Evolutionary conservation across 768 basidiomycete species (phyloP).

Genomic region (Mycena floridula): DNA sequence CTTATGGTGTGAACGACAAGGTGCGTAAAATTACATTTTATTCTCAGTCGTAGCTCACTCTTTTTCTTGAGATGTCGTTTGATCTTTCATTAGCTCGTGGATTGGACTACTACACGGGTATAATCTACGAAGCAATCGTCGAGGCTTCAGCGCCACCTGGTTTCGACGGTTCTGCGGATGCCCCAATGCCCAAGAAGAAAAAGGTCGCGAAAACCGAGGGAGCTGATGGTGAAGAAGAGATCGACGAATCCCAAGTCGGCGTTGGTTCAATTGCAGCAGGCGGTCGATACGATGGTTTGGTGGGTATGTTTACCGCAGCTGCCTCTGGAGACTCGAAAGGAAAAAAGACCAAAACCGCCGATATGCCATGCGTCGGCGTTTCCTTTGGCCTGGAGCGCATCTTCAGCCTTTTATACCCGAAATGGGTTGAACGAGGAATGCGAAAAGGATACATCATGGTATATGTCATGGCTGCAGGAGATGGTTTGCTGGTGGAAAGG

Average conservation of each 20-base stretch:
- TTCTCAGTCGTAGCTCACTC: not conserved
- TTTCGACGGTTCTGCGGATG: slow-evolving; percentile 35
- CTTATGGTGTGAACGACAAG: slow-evolving; percentile 75
- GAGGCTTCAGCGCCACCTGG: slow-evolving; percentile 92
- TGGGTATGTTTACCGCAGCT: slow-evolving; percentile 83
- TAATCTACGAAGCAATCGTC: slow-evolving; percentile 95
- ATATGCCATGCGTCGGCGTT: slow-evolving; percentile 86
- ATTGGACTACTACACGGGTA: slow-evolving; percentile 96
- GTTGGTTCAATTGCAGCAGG: slow-evolving; percentile 99
- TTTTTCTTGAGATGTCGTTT: slow-evolving; percentile 80
- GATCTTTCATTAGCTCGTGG: slow-evolving; percentile 97
- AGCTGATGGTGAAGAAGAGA: slow-evolving; percentile 65
- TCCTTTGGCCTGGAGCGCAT: slow-evolving; percentile 92
- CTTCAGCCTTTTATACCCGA: slow-evolving; percentile 86
- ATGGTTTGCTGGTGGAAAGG: slow-evolving; percentile 81
- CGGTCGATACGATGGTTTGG: slow-evolving; percentile 93
- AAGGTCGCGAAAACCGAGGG: slow-evolving; percentile 31
- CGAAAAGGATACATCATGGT: slow-evolving; percentile 75
- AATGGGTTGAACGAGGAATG: slow-evolving; percentile 73
- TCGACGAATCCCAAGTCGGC: slow-evolving; percentile 90
- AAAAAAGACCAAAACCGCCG: slow-evolving; percentile 31
- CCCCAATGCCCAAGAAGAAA: slow-evolving; percentile 12
- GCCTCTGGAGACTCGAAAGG: slow-evolving; percentile 64
- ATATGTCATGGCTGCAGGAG: slow-evolving; percentile 88
- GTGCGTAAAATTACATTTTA: slow-evolving; percentile 29